Evolutionary conservation across 345 rosid genomes (phyloP).

Genomic region (Orychophragmus violaceus): DNA sequence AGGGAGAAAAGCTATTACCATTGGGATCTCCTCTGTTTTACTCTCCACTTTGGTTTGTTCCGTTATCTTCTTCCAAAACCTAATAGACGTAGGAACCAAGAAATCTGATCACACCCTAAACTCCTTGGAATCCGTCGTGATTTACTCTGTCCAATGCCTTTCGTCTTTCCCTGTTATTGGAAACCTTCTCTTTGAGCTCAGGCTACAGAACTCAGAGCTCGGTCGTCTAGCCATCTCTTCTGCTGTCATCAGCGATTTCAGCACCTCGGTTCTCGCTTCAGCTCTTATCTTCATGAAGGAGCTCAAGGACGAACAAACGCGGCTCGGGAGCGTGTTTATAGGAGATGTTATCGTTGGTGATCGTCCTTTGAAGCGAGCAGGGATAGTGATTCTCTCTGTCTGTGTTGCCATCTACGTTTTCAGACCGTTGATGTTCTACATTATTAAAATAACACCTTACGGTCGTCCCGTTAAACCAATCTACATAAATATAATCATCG

Average conservation of each 20-base stretch:
- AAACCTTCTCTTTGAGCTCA: slow-evolving; percentile 46
- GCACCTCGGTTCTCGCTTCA: background rate
- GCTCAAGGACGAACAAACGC: slow-evolving; percentile 23
- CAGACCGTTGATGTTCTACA: slow-evolving; percentile 32
- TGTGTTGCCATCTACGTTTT: slow-evolving; percentile 17
- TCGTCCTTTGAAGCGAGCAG: slow-evolving; percentile 24
- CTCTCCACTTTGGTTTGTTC: slow-evolving; percentile 29
- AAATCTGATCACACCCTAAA: background rate
- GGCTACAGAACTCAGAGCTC: slow-evolving; percentile 46
- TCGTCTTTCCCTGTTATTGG: slow-evolving; percentile 42
- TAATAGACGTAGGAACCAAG: slow-evolving; percentile 9
- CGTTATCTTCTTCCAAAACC: slow-evolving; percentile 12
- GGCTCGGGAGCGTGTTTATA: slow-evolving; percentile 24
- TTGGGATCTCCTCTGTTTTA: slow-evolving; percentile 28
- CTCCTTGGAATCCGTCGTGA: background rate
- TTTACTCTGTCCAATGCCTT: slow-evolving; percentile 27
- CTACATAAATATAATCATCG: slow-evolving; percentile 23
- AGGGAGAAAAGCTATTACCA: slow-evolving; percentile 21
- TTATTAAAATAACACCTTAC: slow-evolving; percentile 28
- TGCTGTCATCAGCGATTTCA: slow-evolving; percentile 34
- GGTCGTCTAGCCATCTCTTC: slow-evolving; percentile 44
- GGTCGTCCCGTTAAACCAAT: slow-evolving; percentile 30
- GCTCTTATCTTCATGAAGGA: slow-evolving; percentile 22
- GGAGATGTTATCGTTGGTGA: slow-evolving; percentile 16
- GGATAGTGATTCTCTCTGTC: slow-evolving; percentile 5